These are phyloP conservation scores for Suillus weaverae DNA, from an alignment of 768 basidiomycete species.

Conservation along the genomic window DNA sequence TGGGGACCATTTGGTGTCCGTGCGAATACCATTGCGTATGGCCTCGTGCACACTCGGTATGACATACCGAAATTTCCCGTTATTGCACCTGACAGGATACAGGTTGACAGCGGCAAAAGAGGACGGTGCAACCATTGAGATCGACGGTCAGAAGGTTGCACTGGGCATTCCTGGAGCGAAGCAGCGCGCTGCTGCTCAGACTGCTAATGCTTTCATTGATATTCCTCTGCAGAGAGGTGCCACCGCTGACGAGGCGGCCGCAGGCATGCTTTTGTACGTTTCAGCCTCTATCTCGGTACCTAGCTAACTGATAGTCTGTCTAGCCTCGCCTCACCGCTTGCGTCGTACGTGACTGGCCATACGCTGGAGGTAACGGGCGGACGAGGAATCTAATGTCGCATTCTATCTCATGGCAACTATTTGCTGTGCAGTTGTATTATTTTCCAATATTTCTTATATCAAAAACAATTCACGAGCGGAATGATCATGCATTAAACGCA, in stretches of 20 bases:
- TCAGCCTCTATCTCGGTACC: not conserved
- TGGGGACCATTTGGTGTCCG: slow-evolving; percentile 85
- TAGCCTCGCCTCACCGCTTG: slow-evolving; percentile 76
- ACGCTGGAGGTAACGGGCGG: slow-evolving; percentile 86
- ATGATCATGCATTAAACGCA: too few species aligned
- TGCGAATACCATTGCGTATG: slow-evolving; percentile 79
- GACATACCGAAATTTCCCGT: slow-evolving; percentile 3
- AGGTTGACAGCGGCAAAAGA: slow-evolving; percentile 83
- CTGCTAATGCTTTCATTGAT: slow-evolving; percentile 42
- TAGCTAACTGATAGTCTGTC: slow-evolving; percentile 6
- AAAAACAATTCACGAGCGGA: not conserved
- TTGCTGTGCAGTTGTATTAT: not conserved
- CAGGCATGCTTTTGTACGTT: slow-evolving; percentile 73
- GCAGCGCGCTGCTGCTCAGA: slow-evolving; percentile 36
- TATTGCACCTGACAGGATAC: not conserved
- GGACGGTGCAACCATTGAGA: slow-evolving; percentile 69
- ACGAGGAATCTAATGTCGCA: slow-evolving; percentile 54
- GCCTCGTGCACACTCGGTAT: slow-evolving; percentile 74
- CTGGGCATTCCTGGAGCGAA: slow-evolving; percentile 71
- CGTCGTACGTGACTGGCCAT: slow-evolving; percentile 80
- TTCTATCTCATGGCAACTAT: not conserved
- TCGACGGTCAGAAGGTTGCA: slow-evolving; percentile 81
- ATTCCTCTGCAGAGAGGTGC: slow-evolving; percentile 73
- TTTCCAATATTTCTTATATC: not conserved
- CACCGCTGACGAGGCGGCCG: slow-evolving; percentile 74